A percentile compares a stretch with the other conserved stretches of the same genome.
These are phyloP conservation scores for Ogataea allantospora DNA, from an alignment of 805 yeast genomes.

Conservation along the genomic window DNA sequence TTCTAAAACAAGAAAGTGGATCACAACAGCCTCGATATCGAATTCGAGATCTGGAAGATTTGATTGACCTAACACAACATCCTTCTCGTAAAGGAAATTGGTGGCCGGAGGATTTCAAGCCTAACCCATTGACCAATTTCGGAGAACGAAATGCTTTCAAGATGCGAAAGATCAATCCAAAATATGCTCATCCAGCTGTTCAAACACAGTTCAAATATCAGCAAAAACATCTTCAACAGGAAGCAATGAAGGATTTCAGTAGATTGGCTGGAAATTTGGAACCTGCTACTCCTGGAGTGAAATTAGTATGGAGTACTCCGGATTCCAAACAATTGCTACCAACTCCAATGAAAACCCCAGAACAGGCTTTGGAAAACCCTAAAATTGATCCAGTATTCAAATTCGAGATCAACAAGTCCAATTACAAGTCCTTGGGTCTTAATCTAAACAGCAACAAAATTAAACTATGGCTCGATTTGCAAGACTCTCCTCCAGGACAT, in stretches of 20 bases:
- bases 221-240: constrained; percentile 19
- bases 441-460: constrained; percentile 24
- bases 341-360: constrained; percentile 28
- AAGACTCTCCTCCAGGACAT: constrained; percentile 53
- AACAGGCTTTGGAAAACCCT: constrained; percentile 23
- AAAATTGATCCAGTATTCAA: constrained; percentile 28
- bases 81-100: constrained; percentile 30
- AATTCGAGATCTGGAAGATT: constrained; percentile 9
- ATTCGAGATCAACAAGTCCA: constrained; percentile 25
- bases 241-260: constrained; percentile 26
- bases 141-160: constrained; percentile 22
- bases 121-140: constrained; percentile 29
- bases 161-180: constrained; percentile 19
- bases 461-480: constrained; percentile 31
- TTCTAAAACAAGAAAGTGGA: constrained; percentile 7
- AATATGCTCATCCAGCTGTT: constrained; percentile 25
- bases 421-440: constrained; percentile 18
- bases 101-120: constrained; percentile 38
- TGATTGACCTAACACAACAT: constrained; percentile 27
- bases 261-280: constrained; percentile 20
- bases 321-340: constrained; percentile 8
- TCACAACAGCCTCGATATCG: constrained; percentile 11
- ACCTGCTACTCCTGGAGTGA: constrained; percentile 13
- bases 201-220: constrained; percentile 25
- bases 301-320: constrained; percentile 16